These are phyloP conservation scores for Tolypocladium inflatum DNA, from an alignment of 2,329 filamentous ascomycete genomes.

Conservation along the genomic window DNA sequence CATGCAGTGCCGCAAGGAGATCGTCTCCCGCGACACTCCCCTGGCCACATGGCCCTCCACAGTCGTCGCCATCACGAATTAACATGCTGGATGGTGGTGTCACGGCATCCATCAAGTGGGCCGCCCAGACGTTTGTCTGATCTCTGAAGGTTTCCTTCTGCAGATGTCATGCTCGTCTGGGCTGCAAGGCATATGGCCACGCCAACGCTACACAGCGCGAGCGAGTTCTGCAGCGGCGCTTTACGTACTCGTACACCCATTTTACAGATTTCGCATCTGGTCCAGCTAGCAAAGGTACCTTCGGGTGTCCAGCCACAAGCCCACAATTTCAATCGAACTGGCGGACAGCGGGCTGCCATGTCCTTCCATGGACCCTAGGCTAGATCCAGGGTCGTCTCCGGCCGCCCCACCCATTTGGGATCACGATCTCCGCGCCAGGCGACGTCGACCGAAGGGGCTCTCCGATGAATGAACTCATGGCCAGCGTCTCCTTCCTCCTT, in stretches of 20 bases:
- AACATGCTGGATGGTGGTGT: neutral
- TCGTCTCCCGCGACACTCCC: neutral
- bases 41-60: neutral
- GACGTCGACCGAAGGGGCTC: slow-evolving; percentile 1
- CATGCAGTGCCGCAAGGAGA: neutral
- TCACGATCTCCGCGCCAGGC: slow-evolving; percentile 13
- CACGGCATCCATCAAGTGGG: neutral
- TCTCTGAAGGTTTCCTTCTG: neutral
- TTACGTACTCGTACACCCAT: slow-evolving; percentile 1
- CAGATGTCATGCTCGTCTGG: neutral
- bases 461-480: neutral
- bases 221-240: neutral
- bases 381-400: slow-evolving; percentile 12
- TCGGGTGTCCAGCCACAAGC: neutral
- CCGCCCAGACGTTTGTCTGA: neutral
- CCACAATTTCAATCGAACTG: neutral
- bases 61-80: neutral
- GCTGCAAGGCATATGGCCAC: neutral
- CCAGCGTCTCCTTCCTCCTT: neutral
- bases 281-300: neutral
- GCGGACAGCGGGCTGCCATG: neutral
- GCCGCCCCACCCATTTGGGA: slow-evolving; percentile 16
- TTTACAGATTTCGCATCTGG: neutral
- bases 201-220: neutral
- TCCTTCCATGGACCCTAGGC: slow-evolving; percentile 5